A percentile compares a stretch with the other conserved stretches of the same genome.
phyloP scores from a whole-genome alignment of 768 basidiomycete genomes.

The Lactarius sp. region DNA sequence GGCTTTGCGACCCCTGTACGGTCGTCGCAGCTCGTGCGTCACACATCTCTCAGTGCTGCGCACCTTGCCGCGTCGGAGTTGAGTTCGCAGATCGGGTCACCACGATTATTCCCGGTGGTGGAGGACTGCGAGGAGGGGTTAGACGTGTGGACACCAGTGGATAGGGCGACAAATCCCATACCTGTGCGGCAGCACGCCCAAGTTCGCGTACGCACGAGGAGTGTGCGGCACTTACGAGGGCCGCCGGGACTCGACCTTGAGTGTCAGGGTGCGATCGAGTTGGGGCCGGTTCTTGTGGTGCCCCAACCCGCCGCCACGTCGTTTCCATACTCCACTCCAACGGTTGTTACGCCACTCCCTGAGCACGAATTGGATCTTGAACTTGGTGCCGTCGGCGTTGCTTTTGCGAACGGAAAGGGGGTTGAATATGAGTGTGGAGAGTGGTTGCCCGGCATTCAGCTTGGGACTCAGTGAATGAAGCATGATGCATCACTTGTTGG shows the following conservation, averaged over 20 bases:
- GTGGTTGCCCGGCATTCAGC: slow-evolving; percentile 25
- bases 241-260: slow-evolving; percentile 14
- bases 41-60: slow-evolving; percentile 25
- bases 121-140: slow-evolving; percentile 33
- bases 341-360: slow-evolving; percentile 20
- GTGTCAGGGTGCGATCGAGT: background rate
- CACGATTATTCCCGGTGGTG: slow-evolving; percentile 31
- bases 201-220: slow-evolving; percentile 28
- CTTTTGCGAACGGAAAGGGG: slow-evolving; percentile 5
- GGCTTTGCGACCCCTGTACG: slow-evolving; percentile 47
- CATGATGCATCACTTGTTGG: background rate
- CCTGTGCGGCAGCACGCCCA: slow-evolving; percentile 16
- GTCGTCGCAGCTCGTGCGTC: slow-evolving; percentile 46
- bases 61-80: background rate
- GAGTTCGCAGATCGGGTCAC: background rate
- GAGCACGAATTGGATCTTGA: slow-evolving; percentile 29
- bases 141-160: slow-evolving; percentile 15
- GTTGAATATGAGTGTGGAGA: slow-evolving; percentile 21
- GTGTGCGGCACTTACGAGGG: slow-evolving; percentile 25
- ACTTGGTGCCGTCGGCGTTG: slow-evolving; percentile 25
- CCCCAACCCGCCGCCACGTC: slow-evolving; percentile 22
- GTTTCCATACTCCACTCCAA: slow-evolving; percentile 20
- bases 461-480: slow-evolving; percentile 10
- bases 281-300: slow-evolving; percentile 21
- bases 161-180: slow-evolving; percentile 11